Base-by-base conservation (phyloP, 164 flowering plant genomes). In the Piper betle region DNA sequence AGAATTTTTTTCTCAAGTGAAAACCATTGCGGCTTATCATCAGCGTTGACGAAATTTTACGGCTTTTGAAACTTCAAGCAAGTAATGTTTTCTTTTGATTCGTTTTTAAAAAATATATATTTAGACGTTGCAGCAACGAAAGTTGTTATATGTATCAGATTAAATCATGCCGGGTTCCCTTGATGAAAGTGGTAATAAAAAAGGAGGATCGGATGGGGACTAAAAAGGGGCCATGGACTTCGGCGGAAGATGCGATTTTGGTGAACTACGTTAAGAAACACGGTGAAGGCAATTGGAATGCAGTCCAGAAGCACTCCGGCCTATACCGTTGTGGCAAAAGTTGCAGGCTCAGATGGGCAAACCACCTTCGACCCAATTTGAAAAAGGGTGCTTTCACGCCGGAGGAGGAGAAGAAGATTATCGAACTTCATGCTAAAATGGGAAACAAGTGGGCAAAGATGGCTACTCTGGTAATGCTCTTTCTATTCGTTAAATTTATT, bases 381-480 rank as follows among this genome's bases (percentile, higher is more conserved):
- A 88, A 81, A 71, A 88, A 86, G 62, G 96, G 93, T 40, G 78
- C 96, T 62, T 86, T 88, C 69, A 86, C 89, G 18, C 57, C 73
- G 20, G 91, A 88, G 37, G 96, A 88, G 72, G 96, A 86, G 61
- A 74, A 60, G 37, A 59, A 72, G 17, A 88, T 88, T 46, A 74
- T 84, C 68, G 91, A 84, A 70, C 89, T 88, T 52, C 96, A 86
- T 78, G 84, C 89, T 63, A 79, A 78, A 71, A 77, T 86, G 84
- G 96, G 96, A 54, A 88, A 88, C 75, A 86, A 86, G 65, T 88
- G 96, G 96, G 96, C 96, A 37, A 78, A 86, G 19, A 88, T 88
- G 93, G 96, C 96, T 48, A 79, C 89, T 58, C 81, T 83, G 73
- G 96, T 86, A 78, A 67, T 85, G 60, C 10, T 12, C 52, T 40